Evolutionary conservation across 2,329 filamentous ascomycete genomes (phyloP), one percentile per base, ranked within the genome.

Genomic region (Ceratocystis variospora): DNA sequence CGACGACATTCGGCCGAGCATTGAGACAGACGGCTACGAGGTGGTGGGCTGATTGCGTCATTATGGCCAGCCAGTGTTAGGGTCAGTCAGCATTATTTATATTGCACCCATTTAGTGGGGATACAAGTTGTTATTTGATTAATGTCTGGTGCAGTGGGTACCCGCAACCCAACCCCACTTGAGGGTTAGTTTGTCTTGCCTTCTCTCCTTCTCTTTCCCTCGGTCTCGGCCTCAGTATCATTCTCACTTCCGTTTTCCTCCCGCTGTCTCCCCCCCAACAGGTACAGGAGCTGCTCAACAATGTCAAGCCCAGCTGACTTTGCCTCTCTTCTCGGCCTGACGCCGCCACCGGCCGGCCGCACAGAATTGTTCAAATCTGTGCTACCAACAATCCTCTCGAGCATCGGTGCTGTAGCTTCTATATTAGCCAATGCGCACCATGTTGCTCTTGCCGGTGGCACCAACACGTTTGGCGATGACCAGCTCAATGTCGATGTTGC

Each of bases 401-500:
- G 76, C 69, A 73, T 84, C 63, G 73, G 76, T 15, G 73, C 74
- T 7, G 79, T 83, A 62, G 76, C 79, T 48, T 70, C 71, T 5
- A 72, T 76, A 1, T 76, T 84, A 8, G 76, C 77, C n/a, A 69
- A 66, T 1, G 74, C 79, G 0, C 78, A 81, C 66, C 72, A 76
- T 63, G 78, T 84, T 62, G 76, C 80, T 46, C 33, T 64, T 15
- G 66, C 66, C 25, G 66, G 66, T 12, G 63, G 45, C n/a, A 63
- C 66, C n/a, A 85, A 85, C 70, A 74, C 75, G 1, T 85, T 85
- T 71, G 85, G 82, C 19, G 82, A 85, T 69, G 79, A 81, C 69
- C 82, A 84, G 73, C 75, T 84, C 48, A 83, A 84, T 71, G 81
- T 84, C 61, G 82, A 85, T 69, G 78, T 85, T 1, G 66, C 75